A percentile compares a stretch with the other conserved stretches of the same genome.
Evolutionary conservation across 192 early-diverging fungal genomes (phyloP).

Genomic region (Linnemannia zychae): DNA sequence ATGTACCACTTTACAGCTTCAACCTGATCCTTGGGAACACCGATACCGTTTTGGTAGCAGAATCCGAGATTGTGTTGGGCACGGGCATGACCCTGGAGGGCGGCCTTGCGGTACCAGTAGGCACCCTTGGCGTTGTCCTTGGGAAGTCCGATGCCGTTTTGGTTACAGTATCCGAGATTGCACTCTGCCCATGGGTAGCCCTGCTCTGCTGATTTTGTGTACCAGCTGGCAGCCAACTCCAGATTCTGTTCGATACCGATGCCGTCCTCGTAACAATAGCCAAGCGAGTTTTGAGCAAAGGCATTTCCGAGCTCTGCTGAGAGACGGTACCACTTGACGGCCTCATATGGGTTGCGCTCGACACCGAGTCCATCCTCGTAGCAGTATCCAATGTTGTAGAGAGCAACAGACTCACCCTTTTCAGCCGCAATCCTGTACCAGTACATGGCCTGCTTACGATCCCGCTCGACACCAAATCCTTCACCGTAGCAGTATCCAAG

Average conservation of each 20-base stretch:
- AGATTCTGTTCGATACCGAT: slow-evolving; percentile 71
- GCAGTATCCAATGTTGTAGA: slow-evolving; percentile 84
- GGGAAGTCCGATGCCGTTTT: slow-evolving; percentile 70
- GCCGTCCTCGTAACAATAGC: slow-evolving; percentile 92
- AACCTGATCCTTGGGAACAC: slow-evolving; percentile 68
- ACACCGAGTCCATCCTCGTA: slow-evolving; percentile 85
- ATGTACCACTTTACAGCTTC: slow-evolving; percentile 68
- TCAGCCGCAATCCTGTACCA: slow-evolving; percentile 77
- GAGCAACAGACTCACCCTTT: slow-evolving; percentile 82
- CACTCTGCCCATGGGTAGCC: slow-evolving; percentile 73
- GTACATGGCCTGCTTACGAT: slow-evolving; percentile 64
- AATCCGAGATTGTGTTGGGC: slow-evolving; percentile 81
- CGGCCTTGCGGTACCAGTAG: slow-evolving; percentile 72
- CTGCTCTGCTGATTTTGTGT: slow-evolving; percentile 61
- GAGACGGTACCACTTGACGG: slow-evolving; percentile 76
- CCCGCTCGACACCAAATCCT: slow-evolving; percentile 68
- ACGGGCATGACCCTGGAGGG: slow-evolving; percentile 68
- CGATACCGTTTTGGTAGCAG: slow-evolving; percentile 90
- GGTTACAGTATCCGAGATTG: slow-evolving; percentile 85
- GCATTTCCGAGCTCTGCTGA: slow-evolving; percentile 83
- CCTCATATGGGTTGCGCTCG: slow-evolving; percentile 59
- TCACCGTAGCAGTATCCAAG: slow-evolving; percentile 72
- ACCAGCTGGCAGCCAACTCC: slow-evolving; percentile 70
- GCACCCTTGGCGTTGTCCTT: slow-evolving; percentile 64
- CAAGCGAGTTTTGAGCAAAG: slow-evolving; percentile 88